A percentile compares a stretch with the other conserved stretches of the same genome.
Conservation (phyloP, 352 stramenopile genomes). For the Phytophthora brassicae region DNA sequence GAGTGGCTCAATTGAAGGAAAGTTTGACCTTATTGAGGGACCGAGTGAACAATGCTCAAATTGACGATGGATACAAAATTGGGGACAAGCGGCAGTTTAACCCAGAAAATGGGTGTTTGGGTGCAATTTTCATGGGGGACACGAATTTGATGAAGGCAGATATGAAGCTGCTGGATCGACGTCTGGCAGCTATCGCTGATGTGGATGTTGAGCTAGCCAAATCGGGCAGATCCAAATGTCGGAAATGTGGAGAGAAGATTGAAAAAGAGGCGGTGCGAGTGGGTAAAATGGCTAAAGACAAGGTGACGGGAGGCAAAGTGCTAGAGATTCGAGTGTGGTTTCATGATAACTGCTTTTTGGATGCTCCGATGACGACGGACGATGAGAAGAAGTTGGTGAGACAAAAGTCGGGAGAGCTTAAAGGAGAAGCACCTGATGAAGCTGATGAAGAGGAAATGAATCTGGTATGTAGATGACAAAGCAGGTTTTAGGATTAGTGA, state of each 20-base stretch:
- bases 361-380: slow-evolving; percentile 20
- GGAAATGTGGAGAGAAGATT: slow-evolving; percentile 47
- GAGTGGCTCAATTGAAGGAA: slow-evolving; percentile 60
- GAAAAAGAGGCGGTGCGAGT: slow-evolving; percentile 50
- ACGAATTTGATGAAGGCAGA: slow-evolving; percentile 67
- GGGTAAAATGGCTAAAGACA: slow-evolving; percentile 51
- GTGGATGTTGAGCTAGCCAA: slow-evolving; percentile 62
- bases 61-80: slow-evolving; percentile 10
- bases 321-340: slow-evolving; percentile 64
- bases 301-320: slow-evolving; percentile 40
- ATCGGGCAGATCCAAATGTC: slow-evolving; percentile 54
- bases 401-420: slow-evolving; percentile 7
- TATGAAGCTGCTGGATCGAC: slow-evolving; percentile 57
- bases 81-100: slow-evolving; percentile 6
- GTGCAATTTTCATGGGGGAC: slow-evolving; percentile 77
- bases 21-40: slow-evolving; percentile 51
- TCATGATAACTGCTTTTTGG: slow-evolving; percentile 57
- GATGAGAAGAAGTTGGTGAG: slow-evolving; percentile 48
- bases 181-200: slow-evolving; percentile 31
- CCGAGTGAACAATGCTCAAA: slow-evolving; percentile 34
- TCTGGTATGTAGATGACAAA: too few species aligned
- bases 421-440: slow-evolving; percentile 9
- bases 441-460: slow-evolving; percentile 22
- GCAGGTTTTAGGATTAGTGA: too few species aligned
- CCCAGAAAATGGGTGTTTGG: slow-evolving; percentile 38